phyloP scores from a whole-genome alignment of 176 grass and related monocot genomes.

The Eremochloa ophiuroides region DNA sequence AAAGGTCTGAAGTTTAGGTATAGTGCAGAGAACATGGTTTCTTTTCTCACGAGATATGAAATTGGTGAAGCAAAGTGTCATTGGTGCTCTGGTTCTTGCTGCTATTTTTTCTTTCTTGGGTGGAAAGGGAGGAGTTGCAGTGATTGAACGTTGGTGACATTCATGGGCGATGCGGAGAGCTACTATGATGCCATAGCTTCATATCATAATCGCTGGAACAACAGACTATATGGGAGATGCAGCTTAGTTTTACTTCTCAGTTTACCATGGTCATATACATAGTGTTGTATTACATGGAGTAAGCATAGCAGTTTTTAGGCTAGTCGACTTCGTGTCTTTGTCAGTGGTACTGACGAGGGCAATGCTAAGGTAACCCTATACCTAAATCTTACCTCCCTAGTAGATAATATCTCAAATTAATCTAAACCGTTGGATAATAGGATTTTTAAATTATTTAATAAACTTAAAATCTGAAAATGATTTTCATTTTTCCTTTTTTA shows the following conservation, averaged over 20 bases:
- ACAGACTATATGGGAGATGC: background rate
- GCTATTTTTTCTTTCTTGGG: background rate
- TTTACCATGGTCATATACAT: background rate
- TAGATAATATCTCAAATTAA: too few species aligned
- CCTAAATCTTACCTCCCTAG: too few species aligned
- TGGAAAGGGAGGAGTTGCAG: background rate
- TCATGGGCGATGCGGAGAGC: background rate
- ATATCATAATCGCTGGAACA: background rate
- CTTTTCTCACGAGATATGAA: background rate
- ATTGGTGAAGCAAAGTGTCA: background rate
- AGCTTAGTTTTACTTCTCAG: background rate
- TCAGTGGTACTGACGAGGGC: background rate
- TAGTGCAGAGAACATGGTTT: background rate
- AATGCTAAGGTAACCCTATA: too few species aligned
- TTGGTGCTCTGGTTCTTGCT: background rate
- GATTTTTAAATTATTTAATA: too few species aligned
- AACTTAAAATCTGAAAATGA: too few species aligned
- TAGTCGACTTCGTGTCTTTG: background rate
- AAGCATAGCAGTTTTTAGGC: background rate
- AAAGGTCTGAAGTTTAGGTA: background rate
- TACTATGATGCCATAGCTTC: background rate
- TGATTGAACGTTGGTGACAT: background rate
- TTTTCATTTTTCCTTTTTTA: too few species aligned
- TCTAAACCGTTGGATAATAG: too few species aligned
- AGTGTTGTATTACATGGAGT: background rate